A percentile compares a stretch with the other conserved stretches of the same genome.
These are phyloP conservation scores for Phytophthora cactorum DNA, from an alignment of 352 stramenopile species.

Conservation along the genomic window DNA sequence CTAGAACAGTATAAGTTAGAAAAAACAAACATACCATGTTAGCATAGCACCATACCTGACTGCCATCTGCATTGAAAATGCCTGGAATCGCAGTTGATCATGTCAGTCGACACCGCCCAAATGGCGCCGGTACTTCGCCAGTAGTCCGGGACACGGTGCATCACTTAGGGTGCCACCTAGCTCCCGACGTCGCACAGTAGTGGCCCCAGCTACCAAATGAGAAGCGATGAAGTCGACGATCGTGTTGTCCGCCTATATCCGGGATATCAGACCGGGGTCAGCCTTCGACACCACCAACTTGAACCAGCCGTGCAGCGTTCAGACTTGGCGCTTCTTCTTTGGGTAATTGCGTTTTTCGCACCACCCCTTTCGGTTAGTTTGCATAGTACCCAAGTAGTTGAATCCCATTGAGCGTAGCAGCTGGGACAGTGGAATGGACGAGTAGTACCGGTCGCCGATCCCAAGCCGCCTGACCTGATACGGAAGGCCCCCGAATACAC, in stretches of 20 bases:
- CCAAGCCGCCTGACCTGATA: neutral
- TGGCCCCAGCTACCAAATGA: too few species aligned
- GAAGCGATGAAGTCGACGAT: too few species aligned
- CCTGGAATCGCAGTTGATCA: neutral
- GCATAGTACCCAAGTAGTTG: neutral
- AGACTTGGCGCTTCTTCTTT: neutral
- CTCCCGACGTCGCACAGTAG: too few species aligned
- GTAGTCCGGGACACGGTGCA: neutral
- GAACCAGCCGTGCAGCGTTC: too few species aligned
- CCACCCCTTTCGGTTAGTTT: neutral
- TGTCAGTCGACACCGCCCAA: conserved; percentile 1
- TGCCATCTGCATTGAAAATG: conserved; percentile 1
- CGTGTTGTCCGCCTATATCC: too few species aligned
- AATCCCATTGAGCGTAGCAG: neutral
- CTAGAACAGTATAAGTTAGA: conserved; percentile 7
- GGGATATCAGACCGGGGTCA: too few species aligned
- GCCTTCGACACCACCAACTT: too few species aligned
- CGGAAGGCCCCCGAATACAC: neutral
- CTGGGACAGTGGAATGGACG: neutral
- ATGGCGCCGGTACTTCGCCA: neutral
- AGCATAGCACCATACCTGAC: conserved; percentile 7
- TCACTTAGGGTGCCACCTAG: neutral
- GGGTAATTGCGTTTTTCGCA: neutral
- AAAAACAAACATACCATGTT: neutral
- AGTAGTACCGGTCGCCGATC: neutral